Conservation (phyloP, 2,329 filamentous ascomycete species). For the Verticillium alfalfae region DNA sequence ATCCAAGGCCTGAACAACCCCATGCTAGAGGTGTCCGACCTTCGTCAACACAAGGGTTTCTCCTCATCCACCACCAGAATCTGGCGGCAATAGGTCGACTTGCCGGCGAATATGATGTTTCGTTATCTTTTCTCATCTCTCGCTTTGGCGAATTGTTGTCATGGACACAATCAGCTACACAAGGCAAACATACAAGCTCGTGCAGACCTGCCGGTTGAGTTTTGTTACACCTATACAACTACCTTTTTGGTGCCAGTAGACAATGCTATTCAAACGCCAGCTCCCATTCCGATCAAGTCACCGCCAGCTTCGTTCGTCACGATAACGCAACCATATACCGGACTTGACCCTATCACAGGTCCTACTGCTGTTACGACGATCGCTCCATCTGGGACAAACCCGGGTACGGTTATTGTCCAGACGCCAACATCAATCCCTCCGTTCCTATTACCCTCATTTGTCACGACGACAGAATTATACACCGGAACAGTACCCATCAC, state of each 20-base stretch:
- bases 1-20: too few relatives aligned
- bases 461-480: background rate
- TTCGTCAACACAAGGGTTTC: too few relatives aligned
- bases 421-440: background rate
- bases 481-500: background rate
- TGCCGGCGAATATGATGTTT: too few relatives aligned
- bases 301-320: background rate
- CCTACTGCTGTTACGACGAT: background rate
- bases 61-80: too few relatives aligned
- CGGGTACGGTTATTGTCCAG: constrained; percentile 1
- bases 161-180: background rate
- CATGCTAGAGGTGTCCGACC: too few relatives aligned
- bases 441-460: background rate
- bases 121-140: background rate
- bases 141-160: background rate
- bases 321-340: background rate
- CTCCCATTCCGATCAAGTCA: background rate
- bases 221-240: background rate
- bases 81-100: too few relatives aligned
- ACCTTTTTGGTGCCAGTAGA: background rate
- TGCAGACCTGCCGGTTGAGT: background rate
- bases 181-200: background rate
- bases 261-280: background rate
- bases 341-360: background rate
- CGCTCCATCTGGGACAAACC: background rate